Base-by-base conservation (phyloP, 2,329 filamentous ascomycete species). In the Aspergillus bombycis region DNA sequence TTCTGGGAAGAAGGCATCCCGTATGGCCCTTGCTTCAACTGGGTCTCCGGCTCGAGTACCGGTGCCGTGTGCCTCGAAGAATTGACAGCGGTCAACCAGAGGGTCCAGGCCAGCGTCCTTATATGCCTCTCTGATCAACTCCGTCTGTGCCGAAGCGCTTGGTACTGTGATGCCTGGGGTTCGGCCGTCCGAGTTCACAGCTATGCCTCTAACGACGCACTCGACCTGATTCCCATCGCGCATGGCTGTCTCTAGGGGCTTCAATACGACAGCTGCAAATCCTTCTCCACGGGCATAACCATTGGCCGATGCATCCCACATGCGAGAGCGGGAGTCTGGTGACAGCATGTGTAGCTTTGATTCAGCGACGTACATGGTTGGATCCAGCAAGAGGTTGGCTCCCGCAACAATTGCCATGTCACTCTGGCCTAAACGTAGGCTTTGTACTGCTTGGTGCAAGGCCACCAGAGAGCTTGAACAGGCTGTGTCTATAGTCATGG, bases 211-310 rank as follows among this genome's bases (percentile, higher is more conserved):
- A 32, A 78, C 74, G 10, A 77, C 66, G 38, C 73, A 74, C 26
- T 80, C 72, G 46, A 84, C 79, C 5, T 73, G 64, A 58, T 84
- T 80, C 2, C 75, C 75, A 65, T 83, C 79, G 1, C 57, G 68
- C 3, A 87, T 57, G 0, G 86, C 86, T 1, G 78, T 70, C 3
- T 68, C 71, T 0, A 87, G 68, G 1, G 71, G 75, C 70, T 88
- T 88, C 0, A 88, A 62, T 0, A 87, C 71, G 0, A 88, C 63
- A 0, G 76, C 72, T 0, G 79, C 79, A 16, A 84, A 70, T 3
- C 84, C 84, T 58, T 88, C 86, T 8, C 82, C 83, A 1, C 84
- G 78, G 23, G 74, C 81, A 72, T 77, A 84, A 16, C 82, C 84
- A 66, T 84, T 72, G 0, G 81, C 84, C 1, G 66, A 70, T 1